phyloP scores from a whole-genome alignment of 805 yeast genomes.

The Kregervanrija fluxuum region DNA sequence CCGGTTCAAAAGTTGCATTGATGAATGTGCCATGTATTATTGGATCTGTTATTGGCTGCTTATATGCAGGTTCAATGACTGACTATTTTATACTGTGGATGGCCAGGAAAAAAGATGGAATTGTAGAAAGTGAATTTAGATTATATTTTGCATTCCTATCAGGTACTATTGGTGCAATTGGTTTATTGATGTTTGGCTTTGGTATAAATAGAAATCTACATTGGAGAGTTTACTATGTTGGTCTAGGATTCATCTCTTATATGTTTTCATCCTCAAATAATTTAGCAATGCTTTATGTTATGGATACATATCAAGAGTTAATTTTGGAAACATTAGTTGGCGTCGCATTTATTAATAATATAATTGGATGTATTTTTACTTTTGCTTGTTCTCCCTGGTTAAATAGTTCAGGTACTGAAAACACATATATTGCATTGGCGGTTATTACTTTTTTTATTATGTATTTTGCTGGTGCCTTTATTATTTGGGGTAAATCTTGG shows the following conservation, averaged over 20 bases:
- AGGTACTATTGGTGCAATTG: constrained; percentile 52
- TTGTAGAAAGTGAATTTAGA: constrained; percentile 59
- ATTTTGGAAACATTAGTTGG: constrained; percentile 63
- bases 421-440: constrained; percentile 56
- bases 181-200: constrained; percentile 57
- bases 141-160: constrained; percentile 50
- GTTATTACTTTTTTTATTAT: constrained; percentile 48
- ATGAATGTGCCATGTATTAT: constrained; percentile 70
- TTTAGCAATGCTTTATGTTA: constrained; percentile 54
- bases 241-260: constrained; percentile 57
- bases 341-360: constrained; percentile 54
- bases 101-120: constrained; percentile 53
- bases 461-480: constrained; percentile 47
- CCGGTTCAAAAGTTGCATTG: constrained; percentile 57
- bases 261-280: constrained; percentile 67
- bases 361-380: constrained; percentile 57
- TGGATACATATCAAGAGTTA: constrained; percentile 62
- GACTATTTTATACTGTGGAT: constrained; percentile 60
- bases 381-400: constrained; percentile 63
- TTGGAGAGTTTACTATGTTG: constrained; percentile 50
- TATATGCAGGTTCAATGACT: constrained; percentile 56
- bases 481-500: constrained; percentile 52
- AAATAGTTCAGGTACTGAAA: constrained; percentile 45
- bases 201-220: constrained; percentile 47
- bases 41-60: constrained; percentile 59